Percentiles rank a stretch among this genome's conserved stretches.
Evolutionary conservation across 2,329 filamentous ascomycete species (phyloP).

Genomic region (Paramyrothecium roridum): DNA sequence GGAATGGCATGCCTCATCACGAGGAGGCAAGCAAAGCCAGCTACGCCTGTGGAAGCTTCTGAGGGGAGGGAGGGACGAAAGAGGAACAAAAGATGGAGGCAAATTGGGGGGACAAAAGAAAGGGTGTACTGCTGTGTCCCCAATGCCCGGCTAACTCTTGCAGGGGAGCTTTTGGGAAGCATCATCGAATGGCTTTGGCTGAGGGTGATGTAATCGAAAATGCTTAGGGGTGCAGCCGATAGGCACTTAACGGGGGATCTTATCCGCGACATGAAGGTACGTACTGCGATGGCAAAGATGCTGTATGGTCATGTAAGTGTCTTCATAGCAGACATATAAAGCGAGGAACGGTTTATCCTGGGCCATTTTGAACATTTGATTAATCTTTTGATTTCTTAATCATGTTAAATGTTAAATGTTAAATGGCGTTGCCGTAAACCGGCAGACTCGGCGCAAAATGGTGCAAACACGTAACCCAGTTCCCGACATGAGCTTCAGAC

Average conservation of each 20-base stretch:
- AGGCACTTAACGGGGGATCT: constrained; percentile 14
- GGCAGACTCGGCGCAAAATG: too few species aligned
- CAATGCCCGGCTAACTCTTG: too few species aligned
- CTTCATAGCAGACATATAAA: too few species aligned
- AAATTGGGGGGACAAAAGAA: constrained; percentile 3
- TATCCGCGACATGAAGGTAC: neutral
- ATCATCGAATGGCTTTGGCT: constrained; percentile 5
- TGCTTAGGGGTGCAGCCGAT: constrained; percentile 4
- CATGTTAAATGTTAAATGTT: too few species aligned
- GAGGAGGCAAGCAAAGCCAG: constrained; percentile 12
- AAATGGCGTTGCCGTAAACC: too few species aligned
- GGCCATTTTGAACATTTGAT: too few species aligned
- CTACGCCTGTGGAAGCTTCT: neutral
- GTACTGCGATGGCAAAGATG: neutral
- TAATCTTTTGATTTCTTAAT: too few species aligned
- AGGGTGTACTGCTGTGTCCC: too few species aligned
- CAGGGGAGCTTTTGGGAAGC: neutral
- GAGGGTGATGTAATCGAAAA: constrained; percentile 23
- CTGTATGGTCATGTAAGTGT: neutral
- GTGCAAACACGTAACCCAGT: too few species aligned
- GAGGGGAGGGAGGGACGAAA: constrained; percentile 2
- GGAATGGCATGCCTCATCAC: constrained; percentile 64
- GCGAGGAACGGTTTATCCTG: too few species aligned
- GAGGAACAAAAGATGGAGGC: neutral
- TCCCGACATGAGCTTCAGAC: too few species aligned